Evolutionary conservation across 2,329 filamentous ascomycete genomes (phyloP), one percentile per base, ranked within the genome.

Genomic region (Fusarium sp.): DNA sequence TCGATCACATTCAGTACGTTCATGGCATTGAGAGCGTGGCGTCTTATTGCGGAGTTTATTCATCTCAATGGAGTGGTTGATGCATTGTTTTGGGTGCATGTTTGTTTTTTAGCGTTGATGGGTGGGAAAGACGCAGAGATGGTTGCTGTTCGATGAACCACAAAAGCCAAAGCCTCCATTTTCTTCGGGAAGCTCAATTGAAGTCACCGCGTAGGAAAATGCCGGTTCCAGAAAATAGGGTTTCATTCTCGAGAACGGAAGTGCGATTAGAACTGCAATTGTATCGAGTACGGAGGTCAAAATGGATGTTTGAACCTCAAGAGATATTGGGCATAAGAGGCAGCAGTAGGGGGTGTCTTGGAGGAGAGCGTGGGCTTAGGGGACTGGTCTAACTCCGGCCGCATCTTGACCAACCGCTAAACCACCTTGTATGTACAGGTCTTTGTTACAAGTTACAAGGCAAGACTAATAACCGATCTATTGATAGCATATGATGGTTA

Each of bases 21-120:
- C 66, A 59, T 60, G 67, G 68, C 70, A 73, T 74, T 69, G 65
- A 65, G 63, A 74, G 72, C 72, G 71, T 68, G 72, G 72, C 72
- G 71, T 65, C 72, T 54, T 65, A 71, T 59, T 66, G 57, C 48
- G 70, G 71, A 63, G 65, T 71, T 70, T 50, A 59, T 61, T 67
- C 66, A 67, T 60, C 41, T 58, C 49, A 54, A 39, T 61, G 55
- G 56, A 56, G 29, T 63, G 58, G 52, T 35, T 53, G 61, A 58
- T 61, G 63, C 65, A 67, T 69, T 70, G 23, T 67, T 61, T 66
- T 37, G 53, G 56, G 47, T 70, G 61, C 60, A 69, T 61, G 59
- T 66, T 61, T 64, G 42, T 63, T 62, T 62, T 65, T 45, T 35
- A 69, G 53, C 65, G 57, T 60, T 59, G 45, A 49, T 45, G 52